Evolutionary conservation across 192 early-diverging fungal genomes (phyloP).

Genomic region (Coemansia sp.): DNA sequence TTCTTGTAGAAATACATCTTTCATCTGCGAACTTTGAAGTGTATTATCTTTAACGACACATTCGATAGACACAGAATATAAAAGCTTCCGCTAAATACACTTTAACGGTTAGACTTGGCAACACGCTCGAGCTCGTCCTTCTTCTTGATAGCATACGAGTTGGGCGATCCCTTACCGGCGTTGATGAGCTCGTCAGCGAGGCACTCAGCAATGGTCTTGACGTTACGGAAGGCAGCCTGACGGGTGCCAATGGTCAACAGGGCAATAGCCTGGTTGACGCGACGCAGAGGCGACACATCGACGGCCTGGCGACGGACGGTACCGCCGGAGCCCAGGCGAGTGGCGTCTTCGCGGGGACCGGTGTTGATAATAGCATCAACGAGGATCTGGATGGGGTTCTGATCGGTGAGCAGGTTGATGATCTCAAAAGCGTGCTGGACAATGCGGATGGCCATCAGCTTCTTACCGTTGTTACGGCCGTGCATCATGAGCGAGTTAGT

Average conservation of each 20-base stretch:
- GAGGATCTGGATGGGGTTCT: slow-evolving; percentile 97
- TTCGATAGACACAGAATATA: slow-evolving; percentile 6
- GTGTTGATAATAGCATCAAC: slow-evolving; percentile 99
- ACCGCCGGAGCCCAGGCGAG: slow-evolving; percentile 96
- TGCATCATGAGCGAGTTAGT: slow-evolving; percentile 99
- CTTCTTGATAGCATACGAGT: slow-evolving; percentile 99
- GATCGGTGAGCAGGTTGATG: slow-evolving; percentile 96
- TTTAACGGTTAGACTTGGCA: slow-evolving; percentile 62
- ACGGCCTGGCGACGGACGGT: slow-evolving; percentile 99
- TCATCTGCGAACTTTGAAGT: not conserved
- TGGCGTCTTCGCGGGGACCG: slow-evolving; percentile 98
- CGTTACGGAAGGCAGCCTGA: slow-evolving; percentile 98
- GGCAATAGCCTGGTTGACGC: slow-evolving; percentile 95
- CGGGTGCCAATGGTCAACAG: slow-evolving; percentile 95
- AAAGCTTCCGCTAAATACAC: not conserved
- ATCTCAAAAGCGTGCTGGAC: slow-evolving; percentile 99
- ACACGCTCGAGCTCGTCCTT: slow-evolving; percentile 93
- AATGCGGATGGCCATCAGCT: slow-evolving; percentile 98
- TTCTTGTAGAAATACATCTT: not conserved
- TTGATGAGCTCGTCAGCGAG: slow-evolving; percentile 99
- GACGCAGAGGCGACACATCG: slow-evolving; percentile 97
- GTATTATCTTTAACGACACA: not conserved
- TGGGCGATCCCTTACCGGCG: slow-evolving; percentile 97
- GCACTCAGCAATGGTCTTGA: slow-evolving; percentile 99
- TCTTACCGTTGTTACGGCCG: slow-evolving; percentile 99